Percentiles rank a stretch among this genome's conserved stretches.
phyloP scores from a whole-genome alignment of 495 filamentous ascomycete species.

The Tuber melanosporum region DNA sequence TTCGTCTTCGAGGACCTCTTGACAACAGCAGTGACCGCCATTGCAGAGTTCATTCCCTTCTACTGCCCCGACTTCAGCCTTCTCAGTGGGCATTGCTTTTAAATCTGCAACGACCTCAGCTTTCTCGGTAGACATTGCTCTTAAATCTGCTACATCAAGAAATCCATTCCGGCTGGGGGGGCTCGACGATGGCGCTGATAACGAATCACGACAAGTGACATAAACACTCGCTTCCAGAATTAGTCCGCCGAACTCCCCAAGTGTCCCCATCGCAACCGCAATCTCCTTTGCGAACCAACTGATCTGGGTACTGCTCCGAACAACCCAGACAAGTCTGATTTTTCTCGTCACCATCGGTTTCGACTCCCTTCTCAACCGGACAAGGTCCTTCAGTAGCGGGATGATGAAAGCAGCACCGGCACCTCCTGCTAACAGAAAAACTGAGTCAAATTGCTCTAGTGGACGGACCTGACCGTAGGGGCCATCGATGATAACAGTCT shows the following conservation, averaged over 20 bases:
- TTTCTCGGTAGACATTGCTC: slow-evolving; percentile 5
- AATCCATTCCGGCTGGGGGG: slow-evolving; percentile 13
- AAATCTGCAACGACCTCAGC: background rate
- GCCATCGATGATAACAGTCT: slow-evolving; percentile 51
- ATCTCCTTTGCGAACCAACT: slow-evolving; percentile 62
- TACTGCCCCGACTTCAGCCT: background rate
- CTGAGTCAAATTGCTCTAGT: slow-evolving; percentile 55
- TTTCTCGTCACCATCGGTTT: slow-evolving; percentile 55
- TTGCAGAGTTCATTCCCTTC: slow-evolving; percentile 30
- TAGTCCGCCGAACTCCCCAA: slow-evolving; percentile 42
- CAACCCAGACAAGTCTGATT: slow-evolving; percentile 65
- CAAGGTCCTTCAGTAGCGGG: slow-evolving; percentile 53
- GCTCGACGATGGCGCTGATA: slow-evolving; percentile 9
- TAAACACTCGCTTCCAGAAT: slow-evolving; percentile 54
- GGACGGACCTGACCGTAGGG: slow-evolving; percentile 54
- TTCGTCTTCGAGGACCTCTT: slow-evolving; percentile 49
- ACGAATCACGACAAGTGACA: slow-evolving; percentile 54
- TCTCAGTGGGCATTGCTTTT: background rate
- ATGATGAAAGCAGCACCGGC: slow-evolving; percentile 54
- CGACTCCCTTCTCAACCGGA: slow-evolving; percentile 31
- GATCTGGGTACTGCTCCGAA: slow-evolving; percentile 63
- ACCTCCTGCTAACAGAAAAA: slow-evolving; percentile 55
- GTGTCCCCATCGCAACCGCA: slow-evolving; percentile 51
- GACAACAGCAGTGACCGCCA: slow-evolving; percentile 52
- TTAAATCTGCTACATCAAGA: background rate